phyloP scores from a whole-genome alignment of 169 alveolate species.

The Cardiosporidium cionae region DNA sequence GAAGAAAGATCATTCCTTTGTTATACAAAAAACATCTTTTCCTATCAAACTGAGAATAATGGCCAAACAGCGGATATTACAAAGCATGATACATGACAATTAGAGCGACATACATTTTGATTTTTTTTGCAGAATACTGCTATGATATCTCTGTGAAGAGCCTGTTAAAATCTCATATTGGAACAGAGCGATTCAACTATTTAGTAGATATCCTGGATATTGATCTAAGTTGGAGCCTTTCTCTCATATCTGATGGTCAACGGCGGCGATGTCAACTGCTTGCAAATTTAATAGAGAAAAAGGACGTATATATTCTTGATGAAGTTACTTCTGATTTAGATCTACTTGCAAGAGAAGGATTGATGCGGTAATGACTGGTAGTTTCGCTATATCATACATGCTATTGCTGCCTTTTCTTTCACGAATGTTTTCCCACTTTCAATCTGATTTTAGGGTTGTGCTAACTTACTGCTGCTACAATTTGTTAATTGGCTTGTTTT shows the following conservation, averaged over 20 bases:
- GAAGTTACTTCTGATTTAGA: constrained; percentile 25
- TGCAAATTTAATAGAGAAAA: neutral
- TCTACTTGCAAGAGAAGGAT: constrained; percentile 13
- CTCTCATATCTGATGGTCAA: constrained; percentile 17
- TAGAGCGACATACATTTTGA: too few relatives aligned
- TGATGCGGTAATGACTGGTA: constrained; percentile 1
- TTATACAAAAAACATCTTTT: too few relatives aligned
- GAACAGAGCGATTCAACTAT: neutral
- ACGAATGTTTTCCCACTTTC: neutral
- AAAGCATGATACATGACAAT: too few relatives aligned
- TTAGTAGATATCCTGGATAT: constrained; percentile 8
- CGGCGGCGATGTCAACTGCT: constrained; percentile 18
- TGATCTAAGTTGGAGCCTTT: constrained; percentile 8
- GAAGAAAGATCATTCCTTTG: too few relatives aligned
- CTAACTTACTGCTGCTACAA: too few relatives aligned
- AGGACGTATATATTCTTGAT: constrained; percentile 10
- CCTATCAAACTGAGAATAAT: too few relatives aligned
- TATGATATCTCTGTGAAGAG: neutral
- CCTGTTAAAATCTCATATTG: neutral
- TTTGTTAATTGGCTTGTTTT: neutral
- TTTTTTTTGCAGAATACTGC: neutral
- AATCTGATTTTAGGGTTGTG: neutral
- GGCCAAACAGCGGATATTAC: too few relatives aligned
- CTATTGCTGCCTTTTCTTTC: neutral
- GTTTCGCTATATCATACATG: neutral